phyloP scores from a whole-genome alignment of 805 yeast genomes.

The Hanseniaspora singularis region DNA sequence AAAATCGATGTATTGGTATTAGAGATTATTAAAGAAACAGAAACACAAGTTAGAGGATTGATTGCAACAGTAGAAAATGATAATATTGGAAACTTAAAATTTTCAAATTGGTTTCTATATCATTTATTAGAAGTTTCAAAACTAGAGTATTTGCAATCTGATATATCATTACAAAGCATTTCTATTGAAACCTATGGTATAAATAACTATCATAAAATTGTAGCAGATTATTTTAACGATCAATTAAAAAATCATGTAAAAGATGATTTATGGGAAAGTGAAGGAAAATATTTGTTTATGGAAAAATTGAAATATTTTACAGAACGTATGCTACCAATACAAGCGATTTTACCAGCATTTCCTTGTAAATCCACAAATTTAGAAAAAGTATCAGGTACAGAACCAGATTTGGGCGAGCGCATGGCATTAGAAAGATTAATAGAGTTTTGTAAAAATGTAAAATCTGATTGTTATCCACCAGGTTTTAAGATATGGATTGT shows the following conservation, averaged over 20 bases:
- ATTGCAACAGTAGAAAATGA: conserved; percentile 28
- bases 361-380: conserved; percentile 53
- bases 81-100: conserved; percentile 17
- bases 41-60: conserved; percentile 31
- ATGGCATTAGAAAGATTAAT: conserved; percentile 32
- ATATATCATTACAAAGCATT: too few relatives aligned
- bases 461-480: conserved; percentile 37
- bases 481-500: conserved; percentile 47
- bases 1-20: conserved; percentile 25
- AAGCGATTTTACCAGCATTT: conserved; percentile 51
- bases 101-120: conserved; percentile 31
- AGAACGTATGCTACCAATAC: conserved; percentile 36
- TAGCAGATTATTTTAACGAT: conserved; percentile 36
- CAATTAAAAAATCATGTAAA: conserved; percentile 37
- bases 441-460: conserved; percentile 24
- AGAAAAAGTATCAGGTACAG: conserved; percentile 37
- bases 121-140: conserved; percentile 31
- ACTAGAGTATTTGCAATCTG: conserved; percentile 23
- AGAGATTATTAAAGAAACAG: conserved; percentile 26
- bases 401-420: conserved; percentile 47
- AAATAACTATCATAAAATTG: conserved; percentile 22
- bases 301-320: conserved; percentile 38
- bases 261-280: conserved; percentile 39
- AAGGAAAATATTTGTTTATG: conserved; percentile 36
- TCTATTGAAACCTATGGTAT: conserved; percentile 16